Conservation (phyloP, 805 yeast genomes). For the Wilhelminamyces savonicus region DNA sequence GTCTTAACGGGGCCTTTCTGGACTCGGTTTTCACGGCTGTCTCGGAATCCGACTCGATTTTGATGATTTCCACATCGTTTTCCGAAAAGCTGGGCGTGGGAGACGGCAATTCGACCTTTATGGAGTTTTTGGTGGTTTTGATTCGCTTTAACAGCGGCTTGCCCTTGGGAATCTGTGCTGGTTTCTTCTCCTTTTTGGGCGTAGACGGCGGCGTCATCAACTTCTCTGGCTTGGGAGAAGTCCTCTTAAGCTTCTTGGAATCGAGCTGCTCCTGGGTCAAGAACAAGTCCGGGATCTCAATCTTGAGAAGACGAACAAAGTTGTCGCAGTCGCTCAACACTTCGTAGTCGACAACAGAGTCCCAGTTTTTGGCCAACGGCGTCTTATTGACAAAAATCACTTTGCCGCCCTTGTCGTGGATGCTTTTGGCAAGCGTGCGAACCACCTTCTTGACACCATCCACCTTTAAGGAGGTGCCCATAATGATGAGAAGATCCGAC, state of each 20-base stretch:
- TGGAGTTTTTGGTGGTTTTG: constrained; percentile 5
- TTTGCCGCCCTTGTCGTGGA: constrained; percentile 74
- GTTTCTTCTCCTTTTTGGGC: constrained; percentile 22
- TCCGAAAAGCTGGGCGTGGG: constrained; percentile 30
- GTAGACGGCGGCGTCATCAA: constrained; percentile 28
- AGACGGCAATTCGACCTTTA: constrained; percentile 20
- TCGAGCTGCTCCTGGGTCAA: constrained; percentile 47
- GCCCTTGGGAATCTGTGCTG: constrained; percentile 15
- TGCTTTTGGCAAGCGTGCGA: constrained; percentile 54
- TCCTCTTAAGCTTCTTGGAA: constrained; percentile 28
- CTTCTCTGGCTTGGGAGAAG: constrained; percentile 1
- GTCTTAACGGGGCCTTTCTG: too few species aligned
- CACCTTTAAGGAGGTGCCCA: constrained; percentile 91
- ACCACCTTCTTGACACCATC: constrained; percentile 84
- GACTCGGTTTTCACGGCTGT: too few species aligned
- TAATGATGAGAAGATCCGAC: constrained; percentile 78
- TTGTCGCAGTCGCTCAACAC: constrained; percentile 74
- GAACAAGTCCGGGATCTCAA: constrained; percentile 57
- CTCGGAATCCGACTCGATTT: constrained; percentile 3
- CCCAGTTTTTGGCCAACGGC: constrained; percentile 60
- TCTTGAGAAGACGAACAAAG: constrained; percentile 56
- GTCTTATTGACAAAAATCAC: constrained; percentile 76
- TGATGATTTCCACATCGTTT: constrained; percentile 4
- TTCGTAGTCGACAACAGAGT: constrained; percentile 69
- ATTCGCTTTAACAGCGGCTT: constrained; percentile 9